Base-by-base conservation (phyloP, 148 eudicot genomes). In the Mesembryanthemum crystallinum region DNA sequence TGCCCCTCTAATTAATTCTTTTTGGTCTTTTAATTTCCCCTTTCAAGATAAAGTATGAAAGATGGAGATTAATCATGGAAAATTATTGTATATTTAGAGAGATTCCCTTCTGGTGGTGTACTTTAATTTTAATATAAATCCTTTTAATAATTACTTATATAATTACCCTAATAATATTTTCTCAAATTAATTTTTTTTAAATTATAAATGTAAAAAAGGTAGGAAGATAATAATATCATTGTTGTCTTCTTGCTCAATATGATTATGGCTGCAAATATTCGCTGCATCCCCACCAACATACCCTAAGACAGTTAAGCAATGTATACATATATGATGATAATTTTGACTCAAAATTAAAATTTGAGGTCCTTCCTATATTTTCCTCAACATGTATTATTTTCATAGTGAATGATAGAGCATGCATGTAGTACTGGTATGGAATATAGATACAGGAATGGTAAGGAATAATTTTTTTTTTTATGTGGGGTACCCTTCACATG, bases 401-500 rank as follows among this genome's bases (percentile, higher is more conserved):
- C 69, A 67, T 67, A 80, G 54, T 80, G 72, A 80, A 80, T 80
- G 39, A 80, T 80, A 65, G 27, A 64, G 64, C 75, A 37, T 49
- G 64, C 75, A 37, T 49, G 74, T 79, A 63, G 64, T 24, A 8
- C 11, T 45, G 14, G 18, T 61, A 35, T 69, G 58, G 77, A 61
- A 42, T 72, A 21, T 32, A 10, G 23, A 32, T 72, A 81, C 65
- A 45, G 9, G 64, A 45, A 76, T 54, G 76, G 69, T 64, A 76
- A 76, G 80, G 83, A 81, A 76, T 81, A 76, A 55, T 78, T 76
- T 70, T 45, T 30, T 64, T 78, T 76, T 70, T 45, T 30, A 23
- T 75, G 79, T 76, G 69, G 83, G 83, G 80, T 72, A 72, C 35
- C 64, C 76, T 70, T 80, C 82, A 75, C 82, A 80, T 80, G 82